Base-by-base conservation (phyloP, 805 yeast species). In the Candida incommunis region DNA sequence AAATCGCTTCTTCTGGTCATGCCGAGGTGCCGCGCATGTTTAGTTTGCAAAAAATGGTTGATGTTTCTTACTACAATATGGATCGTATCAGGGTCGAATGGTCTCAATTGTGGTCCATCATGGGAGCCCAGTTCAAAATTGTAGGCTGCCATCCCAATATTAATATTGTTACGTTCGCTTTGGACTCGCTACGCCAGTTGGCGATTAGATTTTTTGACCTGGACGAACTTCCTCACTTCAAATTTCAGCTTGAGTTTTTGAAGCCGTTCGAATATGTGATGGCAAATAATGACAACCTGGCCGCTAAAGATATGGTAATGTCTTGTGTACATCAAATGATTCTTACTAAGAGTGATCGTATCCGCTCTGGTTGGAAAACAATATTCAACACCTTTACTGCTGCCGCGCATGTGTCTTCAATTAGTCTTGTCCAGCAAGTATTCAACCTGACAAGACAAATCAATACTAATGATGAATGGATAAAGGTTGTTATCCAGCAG, bases 61-160 rank as follows among this genome's bases (percentile, higher is more conserved):
- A 94, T 63, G 94, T 92, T 40, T 90, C 96, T 64, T 90, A 92
- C 63, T 92, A 94, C 68, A 94, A 94, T 61, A 92, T 92, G 96
- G 78, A 78, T 43, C 82, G 98, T 68, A 88, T 92, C 54, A 77
- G 95, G 61, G 79, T 92, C 49, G 96, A 94, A 64, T 92, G 98
- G 96, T 77, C 95, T 3, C 90, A 85, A 45, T 70, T 92, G 48
- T 92, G 99, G 99, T 75, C 82, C 15, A 82, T 84, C 7, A 83
- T 92, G 83, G 95, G 95, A 15, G 83, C 75, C 47, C 83, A 84
- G 40, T 92, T 92, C 66, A 84, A 85, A 51, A 74, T 70, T 42
- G 88, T 87, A 51, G 94, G 94, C 2, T 79, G 94, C 47, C 82
- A 84, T 58, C 64, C 76, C 34, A 90, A 88, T 56, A 66, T 72